Conservation (phyloP, 2,329 filamentous ascomycete genomes). For the Ceratocystis huliohia region DNA sequence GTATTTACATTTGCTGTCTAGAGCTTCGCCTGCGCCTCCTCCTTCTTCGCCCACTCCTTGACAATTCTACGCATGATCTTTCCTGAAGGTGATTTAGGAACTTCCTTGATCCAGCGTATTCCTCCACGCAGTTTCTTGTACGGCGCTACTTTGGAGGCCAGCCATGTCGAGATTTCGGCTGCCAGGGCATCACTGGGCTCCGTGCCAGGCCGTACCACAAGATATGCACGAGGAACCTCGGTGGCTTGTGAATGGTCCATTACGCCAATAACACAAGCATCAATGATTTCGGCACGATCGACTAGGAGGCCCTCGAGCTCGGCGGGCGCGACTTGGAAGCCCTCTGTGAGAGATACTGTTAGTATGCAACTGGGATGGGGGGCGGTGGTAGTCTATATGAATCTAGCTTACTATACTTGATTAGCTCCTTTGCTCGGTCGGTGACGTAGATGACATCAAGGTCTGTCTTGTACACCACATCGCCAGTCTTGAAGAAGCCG, state of each 20-base stretch:
- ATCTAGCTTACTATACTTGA: constrained; percentile 39
- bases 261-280: constrained; percentile 54
- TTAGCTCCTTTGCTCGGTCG: constrained; percentile 63
- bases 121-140: constrained; percentile 61
- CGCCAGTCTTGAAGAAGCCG: constrained; percentile 83
- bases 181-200: constrained; percentile 28
- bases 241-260: constrained; percentile 46
- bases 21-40: constrained; percentile 28
- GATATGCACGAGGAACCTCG: constrained; percentile 48
- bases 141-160: constrained; percentile 46
- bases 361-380: constrained; percentile 22
- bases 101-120: constrained; percentile 51
- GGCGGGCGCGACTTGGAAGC: constrained; percentile 57
- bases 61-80: constrained; percentile 40
- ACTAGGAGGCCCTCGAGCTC: constrained; percentile 45
- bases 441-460: constrained; percentile 82
- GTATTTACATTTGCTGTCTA: constrained; percentile 23
- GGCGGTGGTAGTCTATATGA: neutral
- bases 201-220: constrained; percentile 30
- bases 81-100: constrained; percentile 55
- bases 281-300: constrained; percentile 35
- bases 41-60: constrained; percentile 31
- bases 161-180: constrained; percentile 29
- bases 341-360: constrained; percentile 35
- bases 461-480: constrained; percentile 66